Evolutionary conservation across 805 yeast genomes (phyloP).

Genomic region (Zygosaccharomyces gambellarensis): DNA sequence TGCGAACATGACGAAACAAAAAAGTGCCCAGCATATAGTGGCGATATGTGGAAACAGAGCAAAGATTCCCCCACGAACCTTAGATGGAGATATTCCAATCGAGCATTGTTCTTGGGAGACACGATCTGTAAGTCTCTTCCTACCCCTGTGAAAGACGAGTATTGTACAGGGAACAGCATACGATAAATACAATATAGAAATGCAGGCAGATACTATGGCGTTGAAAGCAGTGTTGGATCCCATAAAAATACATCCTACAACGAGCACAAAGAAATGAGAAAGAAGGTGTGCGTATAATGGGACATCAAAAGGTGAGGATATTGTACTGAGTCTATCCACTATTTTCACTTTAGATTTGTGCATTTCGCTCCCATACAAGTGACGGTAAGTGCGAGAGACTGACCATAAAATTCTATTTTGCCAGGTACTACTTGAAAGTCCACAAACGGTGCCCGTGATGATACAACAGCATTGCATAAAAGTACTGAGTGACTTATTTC

Average conservation of each 20-base stretch:
- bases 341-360: background rate
- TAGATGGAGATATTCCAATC: too few relatives aligned
- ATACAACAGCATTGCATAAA: slow-evolving; percentile 46
- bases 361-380: slow-evolving; percentile 41
- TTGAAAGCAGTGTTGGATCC: slow-evolving; percentile 66
- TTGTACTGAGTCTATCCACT: slow-evolving; percentile 19
- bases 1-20: slow-evolving; percentile 46
- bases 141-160: slow-evolving; percentile 41
- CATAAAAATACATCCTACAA: slow-evolving; percentile 57
- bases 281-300: slow-evolving; percentile 58
- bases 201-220: slow-evolving; percentile 58
- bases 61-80: background rate
- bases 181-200: slow-evolving; percentile 52
- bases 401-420: slow-evolving; percentile 66
- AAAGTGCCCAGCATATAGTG: slow-evolving; percentile 44
- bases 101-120: too few relatives aligned
- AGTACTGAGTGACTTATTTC: slow-evolving; percentile 50
- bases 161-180: slow-evolving; percentile 53
- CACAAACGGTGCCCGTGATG: slow-evolving; percentile 53
- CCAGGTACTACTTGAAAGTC: slow-evolving; percentile 61
- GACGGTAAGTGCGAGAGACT: slow-evolving; percentile 60
- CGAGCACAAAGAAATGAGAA: slow-evolving; percentile 48
- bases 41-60: slow-evolving; percentile 34
- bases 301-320: slow-evolving; percentile 45
- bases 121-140: slow-evolving; percentile 28